Evolutionary conservation across 495 filamentous ascomycete species (phyloP), one percentile per base, ranked within the genome.

Genomic region (Penicillium samsonianum): DNA sequence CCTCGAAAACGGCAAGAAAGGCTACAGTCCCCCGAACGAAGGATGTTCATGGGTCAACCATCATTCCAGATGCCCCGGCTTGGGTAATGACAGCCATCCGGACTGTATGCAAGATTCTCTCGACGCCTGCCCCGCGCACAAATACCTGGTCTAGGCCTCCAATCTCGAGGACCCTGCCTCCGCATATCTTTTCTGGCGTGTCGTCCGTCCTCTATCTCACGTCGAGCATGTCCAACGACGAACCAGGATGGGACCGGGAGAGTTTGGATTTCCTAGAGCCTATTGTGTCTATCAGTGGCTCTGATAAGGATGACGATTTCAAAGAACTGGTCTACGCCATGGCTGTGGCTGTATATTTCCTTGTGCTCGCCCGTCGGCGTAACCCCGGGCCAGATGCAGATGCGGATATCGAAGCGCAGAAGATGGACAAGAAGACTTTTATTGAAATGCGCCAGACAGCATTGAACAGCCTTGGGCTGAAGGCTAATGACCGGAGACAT

Each of bases 81-180:
- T 92, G 87, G 89, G 73, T 85, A 19, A 84, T 86, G 72, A 81
- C 85, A 9, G 79, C 80, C 4, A 82, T 90, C 28, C 82, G 87
- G 22, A 79, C 78, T 30, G 72, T 94, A 5, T 89, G 87, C 71
- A 80, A 87, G 59, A 77, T 74, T 26, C 82, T 89, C 67, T 78
- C 82, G 2, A 79, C 77, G 5, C 76, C 82, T 53, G 74, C 75
- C 44, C 72, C 77, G 14, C 69, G 74, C n/a, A 77, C 69, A 58
- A 78, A 65, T 37, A 69, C 73, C 28, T 76, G 72, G 73, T 78
- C 75, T 2, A 67, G 75, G 26, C 77, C 77, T 41, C 74, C 77
- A 5, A 73, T 79, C 16, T 79, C 77, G 5, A 64, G 71, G 35
- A 76, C 73, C 1, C 55, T 86, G 48, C 68, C 79, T n/a, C 84